Conservation (phyloP, 169 alveolate species). For the Toxoplasma gondii region DNA sequence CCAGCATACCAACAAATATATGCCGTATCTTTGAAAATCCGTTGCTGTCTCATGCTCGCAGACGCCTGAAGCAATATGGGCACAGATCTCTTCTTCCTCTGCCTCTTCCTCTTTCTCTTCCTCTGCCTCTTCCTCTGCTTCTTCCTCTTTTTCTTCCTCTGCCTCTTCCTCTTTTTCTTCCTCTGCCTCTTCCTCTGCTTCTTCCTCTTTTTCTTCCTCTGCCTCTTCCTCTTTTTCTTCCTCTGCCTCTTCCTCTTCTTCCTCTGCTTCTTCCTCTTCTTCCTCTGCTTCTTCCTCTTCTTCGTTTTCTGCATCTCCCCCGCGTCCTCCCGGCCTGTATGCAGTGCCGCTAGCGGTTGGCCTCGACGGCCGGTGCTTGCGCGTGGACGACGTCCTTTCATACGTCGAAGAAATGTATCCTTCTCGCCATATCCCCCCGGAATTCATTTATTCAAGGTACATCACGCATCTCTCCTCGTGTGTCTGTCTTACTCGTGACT, state of each 20-base stretch:
- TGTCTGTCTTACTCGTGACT: neutral
- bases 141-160: neutral
- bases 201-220: too few relatives aligned
- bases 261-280: neutral
- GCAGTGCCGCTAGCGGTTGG: neutral
- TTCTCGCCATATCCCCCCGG: neutral
- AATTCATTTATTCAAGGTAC: constrained; percentile 3
- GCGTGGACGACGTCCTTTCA: neutral
- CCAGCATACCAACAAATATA: too few relatives aligned
- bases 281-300: neutral
- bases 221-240: too few relatives aligned
- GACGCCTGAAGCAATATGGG: too few relatives aligned
- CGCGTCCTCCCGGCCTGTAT: constrained; percentile 11
- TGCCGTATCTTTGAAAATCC: too few relatives aligned
- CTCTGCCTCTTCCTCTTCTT: too few relatives aligned
- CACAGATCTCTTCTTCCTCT: neutral
- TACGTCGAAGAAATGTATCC: constrained; percentile 20
- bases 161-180: neutral
- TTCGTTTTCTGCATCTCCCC: neutral
- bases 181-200: neutral
- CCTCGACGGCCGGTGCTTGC: neutral
- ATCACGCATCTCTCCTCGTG: neutral
- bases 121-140: neutral
- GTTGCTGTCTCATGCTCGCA: too few relatives aligned
- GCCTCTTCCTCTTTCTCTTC: neutral